Conservation (phyloP, 306 rosid species). For the Astragalus glycyphyllos region DNA sequence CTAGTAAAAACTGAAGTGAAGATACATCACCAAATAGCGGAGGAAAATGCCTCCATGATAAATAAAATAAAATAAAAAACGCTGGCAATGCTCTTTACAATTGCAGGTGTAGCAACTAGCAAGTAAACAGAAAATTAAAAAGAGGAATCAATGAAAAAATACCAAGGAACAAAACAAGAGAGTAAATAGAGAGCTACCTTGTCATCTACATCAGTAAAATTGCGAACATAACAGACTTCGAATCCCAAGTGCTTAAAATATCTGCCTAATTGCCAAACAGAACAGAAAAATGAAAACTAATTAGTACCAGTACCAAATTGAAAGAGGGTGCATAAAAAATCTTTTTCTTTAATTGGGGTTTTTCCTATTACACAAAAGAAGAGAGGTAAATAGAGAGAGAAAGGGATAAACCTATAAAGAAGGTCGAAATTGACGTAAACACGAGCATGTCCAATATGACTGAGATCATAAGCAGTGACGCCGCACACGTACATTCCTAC, state of each 20-base stretch:
- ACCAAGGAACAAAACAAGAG: neutral
- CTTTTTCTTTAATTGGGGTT: neutral
- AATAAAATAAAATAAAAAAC: neutral
- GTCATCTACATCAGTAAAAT: constrained; percentile 98
- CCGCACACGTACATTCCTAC: constrained; percentile 98
- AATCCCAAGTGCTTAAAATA: constrained; percentile 90
- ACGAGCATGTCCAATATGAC: constrained; percentile 99
- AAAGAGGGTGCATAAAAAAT: too few relatives aligned
- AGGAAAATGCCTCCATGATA: constrained; percentile 6
- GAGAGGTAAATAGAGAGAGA: neutral
- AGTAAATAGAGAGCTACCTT: constrained; percentile 64
- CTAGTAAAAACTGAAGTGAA: constrained; percentile 24
- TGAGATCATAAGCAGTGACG: constrained; percentile 93
- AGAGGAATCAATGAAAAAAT: neutral
- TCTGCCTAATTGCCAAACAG: constrained; percentile 73
- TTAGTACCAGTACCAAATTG: constrained; percentile 26
- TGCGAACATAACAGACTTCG: constrained; percentile 84
- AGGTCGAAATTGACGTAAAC: constrained; percentile 91
- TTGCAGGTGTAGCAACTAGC: neutral
- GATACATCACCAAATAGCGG: neutral
- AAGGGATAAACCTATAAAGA: constrained; percentile 73
- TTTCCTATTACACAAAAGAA: neutral
- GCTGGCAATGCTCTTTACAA: neutral
- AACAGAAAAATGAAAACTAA: constrained; percentile 32
- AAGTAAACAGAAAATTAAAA: neutral